Evolutionary conservation across 768 basidiomycete genomes (phyloP).

Genomic region (Ephemerocybe angulata): DNA sequence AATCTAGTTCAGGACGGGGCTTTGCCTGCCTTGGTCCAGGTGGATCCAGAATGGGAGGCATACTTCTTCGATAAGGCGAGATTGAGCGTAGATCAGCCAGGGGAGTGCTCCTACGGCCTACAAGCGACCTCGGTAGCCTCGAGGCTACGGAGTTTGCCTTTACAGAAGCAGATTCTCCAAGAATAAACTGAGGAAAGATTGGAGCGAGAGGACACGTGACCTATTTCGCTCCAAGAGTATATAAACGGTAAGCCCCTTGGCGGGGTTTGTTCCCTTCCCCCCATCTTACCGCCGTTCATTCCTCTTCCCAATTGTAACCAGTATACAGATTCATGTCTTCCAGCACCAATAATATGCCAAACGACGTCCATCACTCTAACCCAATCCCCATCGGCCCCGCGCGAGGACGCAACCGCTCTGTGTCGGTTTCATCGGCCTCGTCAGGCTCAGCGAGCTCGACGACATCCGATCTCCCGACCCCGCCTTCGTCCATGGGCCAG

Average conservation of each 20-base stretch:
- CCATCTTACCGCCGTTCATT: slow-evolving; percentile 19
- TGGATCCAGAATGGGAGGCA: background rate
- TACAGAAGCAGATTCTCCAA: background rate
- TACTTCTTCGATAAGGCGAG: background rate
- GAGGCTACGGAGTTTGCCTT: background rate
- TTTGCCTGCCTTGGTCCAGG: background rate
- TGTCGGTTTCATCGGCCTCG: slow-evolving; percentile 59
- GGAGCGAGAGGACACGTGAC: background rate
- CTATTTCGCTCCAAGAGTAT: slow-evolving; percentile 7
- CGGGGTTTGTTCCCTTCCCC: slow-evolving; percentile 9
- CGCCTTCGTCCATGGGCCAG: slow-evolving; percentile 39
- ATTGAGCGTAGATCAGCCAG: background rate
- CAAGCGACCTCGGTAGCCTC: background rate
- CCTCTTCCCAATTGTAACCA: slow-evolving; percentile 11
- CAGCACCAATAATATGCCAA: slow-evolving; percentile 28
- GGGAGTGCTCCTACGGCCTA: background rate
- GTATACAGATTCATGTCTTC: slow-evolving; percentile 27
- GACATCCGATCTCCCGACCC: slow-evolving; percentile 50
- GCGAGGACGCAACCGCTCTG: slow-evolving; percentile 52
- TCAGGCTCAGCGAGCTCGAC: slow-evolving; percentile 51
- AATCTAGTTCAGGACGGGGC: background rate
- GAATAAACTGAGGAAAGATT: background rate
- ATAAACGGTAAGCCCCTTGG: background rate
- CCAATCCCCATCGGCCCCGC: slow-evolving; percentile 57
- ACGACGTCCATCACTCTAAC: slow-evolving; percentile 46